These are phyloP conservation scores for Pseudocercospora pini-densiflorae DNA, from an alignment of 2,329 filamentous ascomycete species.

Conservation along the genomic window DNA sequence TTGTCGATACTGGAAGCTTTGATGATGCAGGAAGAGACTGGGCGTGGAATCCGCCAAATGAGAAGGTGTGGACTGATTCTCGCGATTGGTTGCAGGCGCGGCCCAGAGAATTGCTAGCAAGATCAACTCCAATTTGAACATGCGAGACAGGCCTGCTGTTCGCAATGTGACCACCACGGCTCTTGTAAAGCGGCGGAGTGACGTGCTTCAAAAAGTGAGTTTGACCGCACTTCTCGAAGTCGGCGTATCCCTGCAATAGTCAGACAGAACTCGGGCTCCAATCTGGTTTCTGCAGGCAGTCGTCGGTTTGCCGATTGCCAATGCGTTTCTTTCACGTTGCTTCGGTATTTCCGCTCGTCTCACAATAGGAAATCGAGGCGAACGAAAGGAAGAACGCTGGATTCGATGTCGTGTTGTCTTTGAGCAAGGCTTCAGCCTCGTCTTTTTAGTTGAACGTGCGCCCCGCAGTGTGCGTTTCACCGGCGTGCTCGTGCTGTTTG, in stretches of 20 bases:
- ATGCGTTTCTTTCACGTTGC: conserved; percentile 4
- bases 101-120: no score
- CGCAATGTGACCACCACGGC: no score
- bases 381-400: background rate
- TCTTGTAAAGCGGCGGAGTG: background rate
- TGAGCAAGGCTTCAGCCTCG: conserved; percentile 14
- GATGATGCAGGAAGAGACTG: background rate
- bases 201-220: conserved; percentile 8
- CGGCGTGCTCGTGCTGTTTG: conserved; percentile 12
- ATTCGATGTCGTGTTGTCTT: background rate
- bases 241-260: conserved; percentile 8
- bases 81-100: no score
- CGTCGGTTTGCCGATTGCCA: background rate
- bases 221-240: conserved; percentile 6
- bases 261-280: conserved; percentile 4
- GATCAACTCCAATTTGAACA: no score
- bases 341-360: background rate
- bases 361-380: conserved; percentile 2
- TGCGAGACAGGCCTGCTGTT: no score
- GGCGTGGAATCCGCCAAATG: background rate
- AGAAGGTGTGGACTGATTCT: no score
- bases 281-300: conserved; percentile 15
- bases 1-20: conserved; percentile 5
- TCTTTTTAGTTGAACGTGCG: background rate
- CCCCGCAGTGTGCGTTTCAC: background rate